Percentiles rank a stretch among this genome's conserved stretches.
These are phyloP conservation scores for Sphagnum tenellum DNA, from an alignment of 225 moss, liverwort and hornwort species.

Conservation along the genomic window DNA sequence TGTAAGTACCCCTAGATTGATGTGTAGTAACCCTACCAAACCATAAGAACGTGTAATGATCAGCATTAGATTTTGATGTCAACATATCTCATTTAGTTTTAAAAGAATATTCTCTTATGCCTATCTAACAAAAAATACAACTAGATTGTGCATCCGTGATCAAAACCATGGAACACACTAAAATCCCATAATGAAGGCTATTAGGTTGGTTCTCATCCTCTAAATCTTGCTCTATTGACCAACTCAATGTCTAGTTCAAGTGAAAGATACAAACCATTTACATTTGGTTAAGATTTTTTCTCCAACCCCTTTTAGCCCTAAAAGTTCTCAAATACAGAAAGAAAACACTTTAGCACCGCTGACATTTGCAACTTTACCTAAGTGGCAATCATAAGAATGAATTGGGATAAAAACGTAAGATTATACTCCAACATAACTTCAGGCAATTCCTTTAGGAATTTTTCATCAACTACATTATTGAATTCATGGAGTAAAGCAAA, in stretches of 20 bases:
- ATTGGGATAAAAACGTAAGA: constrained; percentile 80
- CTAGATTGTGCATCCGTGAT: too few species aligned
- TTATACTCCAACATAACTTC: constrained; percentile 73
- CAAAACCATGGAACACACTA: too few species aligned
- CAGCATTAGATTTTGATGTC: constrained; percentile 78
- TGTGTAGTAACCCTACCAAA: constrained; percentile 86
- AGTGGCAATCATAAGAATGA: constrained; percentile 90
- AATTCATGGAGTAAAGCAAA: constrained; percentile 81
- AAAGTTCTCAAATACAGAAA: not conserved
- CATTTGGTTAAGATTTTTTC: too few species aligned
- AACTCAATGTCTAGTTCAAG: too few species aligned
- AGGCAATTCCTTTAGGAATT: constrained; percentile 77
- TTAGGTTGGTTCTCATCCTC: too few species aligned
- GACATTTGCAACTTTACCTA: constrained; percentile 45
- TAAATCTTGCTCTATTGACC: too few species aligned
- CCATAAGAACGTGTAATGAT: constrained; percentile 94
- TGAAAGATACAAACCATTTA: too few species aligned
- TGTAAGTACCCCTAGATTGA: constrained; percentile 60
- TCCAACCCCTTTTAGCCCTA: too few species aligned
- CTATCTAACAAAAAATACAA: too few species aligned
- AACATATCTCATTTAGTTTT: constrained; percentile 90
- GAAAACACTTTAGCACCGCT: not conserved
- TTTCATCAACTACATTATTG: constrained; percentile 78
- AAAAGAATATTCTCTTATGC: constrained; percentile 78
- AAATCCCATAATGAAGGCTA: too few species aligned